Evolutionary conservation across 2,329 filamentous ascomycete genomes (phyloP).

Genomic region (Exutisphaerella laricina): DNA sequence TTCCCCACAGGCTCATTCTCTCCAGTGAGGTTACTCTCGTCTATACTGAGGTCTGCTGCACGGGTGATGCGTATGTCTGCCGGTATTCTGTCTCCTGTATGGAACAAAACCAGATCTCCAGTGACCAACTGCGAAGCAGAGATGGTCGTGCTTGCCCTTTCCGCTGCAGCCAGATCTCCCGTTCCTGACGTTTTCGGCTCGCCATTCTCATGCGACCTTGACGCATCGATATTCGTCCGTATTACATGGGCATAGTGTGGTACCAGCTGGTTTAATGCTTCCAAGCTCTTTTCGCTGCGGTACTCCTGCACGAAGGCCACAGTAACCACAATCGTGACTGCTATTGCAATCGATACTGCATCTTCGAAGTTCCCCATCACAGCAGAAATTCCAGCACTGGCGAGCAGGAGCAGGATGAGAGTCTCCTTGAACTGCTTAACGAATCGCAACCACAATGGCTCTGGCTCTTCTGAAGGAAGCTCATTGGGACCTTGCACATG

Average conservation of each 20-base stretch:
- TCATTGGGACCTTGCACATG: constrained; percentile 85
- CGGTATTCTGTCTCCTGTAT: constrained; percentile 91
- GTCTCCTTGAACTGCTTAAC: constrained; percentile 96
- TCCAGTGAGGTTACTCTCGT: constrained; percentile 93
- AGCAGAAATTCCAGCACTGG: constrained; percentile 80
- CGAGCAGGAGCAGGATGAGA: constrained; percentile 83
- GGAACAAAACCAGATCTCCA: constrained; percentile 88
- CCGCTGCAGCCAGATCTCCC: constrained; percentile 56
- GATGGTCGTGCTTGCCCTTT: constrained; percentile 74
- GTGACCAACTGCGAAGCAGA: constrained; percentile 83
- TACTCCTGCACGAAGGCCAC: constrained; percentile 98
- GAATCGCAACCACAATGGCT: constrained; percentile 92
- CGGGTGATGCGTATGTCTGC: constrained; percentile 93
- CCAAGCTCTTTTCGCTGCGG: constrained; percentile 92
- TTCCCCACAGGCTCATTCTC: constrained; percentile 92
- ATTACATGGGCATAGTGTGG: constrained; percentile 96
- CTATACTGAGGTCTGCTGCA: constrained; percentile 83
- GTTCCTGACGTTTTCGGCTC: constrained; percentile 49
- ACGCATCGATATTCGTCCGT: constrained; percentile 40
- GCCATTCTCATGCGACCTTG: constrained; percentile 36
- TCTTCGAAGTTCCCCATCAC: constrained; percentile 92
- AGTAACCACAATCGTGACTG: constrained; percentile 92
- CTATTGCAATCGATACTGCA: constrained; percentile 89
- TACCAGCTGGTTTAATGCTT: constrained; percentile 87
- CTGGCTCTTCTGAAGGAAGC: constrained; percentile 85